These are phyloP conservation scores for Podospora pseudopauciseta DNA, from an alignment of 495 filamentous ascomycete species.

Conservation along the genomic window DNA sequence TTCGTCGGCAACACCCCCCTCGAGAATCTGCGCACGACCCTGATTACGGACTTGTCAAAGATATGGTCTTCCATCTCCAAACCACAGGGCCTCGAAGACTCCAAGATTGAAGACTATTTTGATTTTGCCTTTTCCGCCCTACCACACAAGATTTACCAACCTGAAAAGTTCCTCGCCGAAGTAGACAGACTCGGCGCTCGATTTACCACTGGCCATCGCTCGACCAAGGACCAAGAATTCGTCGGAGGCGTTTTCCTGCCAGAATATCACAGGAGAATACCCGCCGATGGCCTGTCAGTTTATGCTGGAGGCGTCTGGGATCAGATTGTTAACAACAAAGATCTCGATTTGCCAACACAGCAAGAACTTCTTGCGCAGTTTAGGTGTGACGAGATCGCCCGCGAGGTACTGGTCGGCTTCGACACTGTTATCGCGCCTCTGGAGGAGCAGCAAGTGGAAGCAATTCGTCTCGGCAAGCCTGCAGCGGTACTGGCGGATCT, in stretches of 20 bases:
- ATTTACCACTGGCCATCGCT: conserved; percentile 73
- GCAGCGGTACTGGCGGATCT: conserved; percentile 69
- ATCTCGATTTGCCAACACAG: conserved; percentile 92
- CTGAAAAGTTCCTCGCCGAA: conserved; percentile 83
- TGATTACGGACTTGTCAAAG: conserved; percentile 82
- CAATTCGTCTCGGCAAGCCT: conserved; percentile 60
- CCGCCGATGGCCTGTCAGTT: conserved; percentile 87
- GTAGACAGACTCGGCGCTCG: conserved; percentile 73
- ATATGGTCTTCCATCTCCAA: conserved; percentile 93
- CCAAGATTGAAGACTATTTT: conserved; percentile 92
- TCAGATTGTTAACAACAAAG: conserved; percentile 97
- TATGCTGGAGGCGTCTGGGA: conserved; percentile 96
- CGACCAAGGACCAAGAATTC: conserved; percentile 67
- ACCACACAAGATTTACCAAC: conserved; percentile 94
- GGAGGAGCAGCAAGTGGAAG: conserved; percentile 78
- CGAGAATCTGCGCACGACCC: conserved; percentile 78
- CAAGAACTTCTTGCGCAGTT: conserved; percentile 97
- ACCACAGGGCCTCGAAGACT: conserved; percentile 80
- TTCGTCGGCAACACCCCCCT: conserved; percentile 89
- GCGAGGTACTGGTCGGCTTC: conserved; percentile 80
- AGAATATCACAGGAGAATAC: conserved; percentile 92
- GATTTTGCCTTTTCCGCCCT: conserved; percentile 96
- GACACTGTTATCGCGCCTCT: conserved; percentile 77
- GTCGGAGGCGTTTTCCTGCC: conserved; percentile 81
- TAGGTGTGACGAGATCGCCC: conserved; percentile 90